phyloP scores from a whole-genome alignment of 2,329 filamentous ascomycete species.

The Chaetomium sp. region DNA sequence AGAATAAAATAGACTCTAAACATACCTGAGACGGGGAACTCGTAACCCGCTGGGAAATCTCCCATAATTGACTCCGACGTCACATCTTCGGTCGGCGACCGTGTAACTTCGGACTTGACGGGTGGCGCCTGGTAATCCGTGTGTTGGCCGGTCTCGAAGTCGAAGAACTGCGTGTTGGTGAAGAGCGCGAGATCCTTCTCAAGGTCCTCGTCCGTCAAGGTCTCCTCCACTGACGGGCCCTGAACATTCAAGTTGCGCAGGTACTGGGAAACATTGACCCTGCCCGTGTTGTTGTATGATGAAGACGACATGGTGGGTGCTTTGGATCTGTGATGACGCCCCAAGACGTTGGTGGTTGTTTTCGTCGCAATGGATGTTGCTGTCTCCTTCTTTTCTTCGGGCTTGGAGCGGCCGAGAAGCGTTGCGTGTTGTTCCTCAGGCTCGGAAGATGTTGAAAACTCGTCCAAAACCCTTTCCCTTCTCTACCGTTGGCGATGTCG shows the following conservation, averaged over 20 bases:
- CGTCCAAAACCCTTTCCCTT: too few relatives aligned
- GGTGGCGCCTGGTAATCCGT: slow-evolving; percentile 49
- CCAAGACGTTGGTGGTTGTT: too few relatives aligned
- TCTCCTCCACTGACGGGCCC: slow-evolving; percentile 42
- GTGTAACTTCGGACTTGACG: slow-evolving; percentile 34
- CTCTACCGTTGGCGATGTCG: slow-evolving; percentile 7
- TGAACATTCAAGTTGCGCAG: slow-evolving; percentile 77
- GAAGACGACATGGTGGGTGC: slow-evolving; percentile 36
- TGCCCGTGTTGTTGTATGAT: slow-evolving; percentile 67
- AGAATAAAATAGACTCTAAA: slow-evolving; percentile 14
- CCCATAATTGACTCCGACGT: slow-evolving; percentile 37
- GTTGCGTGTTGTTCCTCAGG: too few relatives aligned
- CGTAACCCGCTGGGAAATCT: slow-evolving; percentile 41
- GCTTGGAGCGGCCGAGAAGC: too few relatives aligned
- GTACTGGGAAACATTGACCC: slow-evolving; percentile 85
- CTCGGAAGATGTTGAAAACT: slow-evolving; percentile 6
- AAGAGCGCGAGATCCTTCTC: slow-evolving; percentile 70
- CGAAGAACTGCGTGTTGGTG: slow-evolving; percentile 76
- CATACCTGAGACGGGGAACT: slow-evolving; percentile 45
- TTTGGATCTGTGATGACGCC: neutral
- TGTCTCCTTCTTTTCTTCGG: too few relatives aligned
- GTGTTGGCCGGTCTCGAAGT: slow-evolving; percentile 63
- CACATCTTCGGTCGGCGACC: slow-evolving; percentile 32
- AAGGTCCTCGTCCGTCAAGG: slow-evolving; percentile 63
- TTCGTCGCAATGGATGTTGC: too few relatives aligned